Evolutionary conservation across 2,329 filamentous ascomycete species (phyloP), one percentile per base, ranked within the genome.

Genomic region (Fusarium sp.): DNA sequence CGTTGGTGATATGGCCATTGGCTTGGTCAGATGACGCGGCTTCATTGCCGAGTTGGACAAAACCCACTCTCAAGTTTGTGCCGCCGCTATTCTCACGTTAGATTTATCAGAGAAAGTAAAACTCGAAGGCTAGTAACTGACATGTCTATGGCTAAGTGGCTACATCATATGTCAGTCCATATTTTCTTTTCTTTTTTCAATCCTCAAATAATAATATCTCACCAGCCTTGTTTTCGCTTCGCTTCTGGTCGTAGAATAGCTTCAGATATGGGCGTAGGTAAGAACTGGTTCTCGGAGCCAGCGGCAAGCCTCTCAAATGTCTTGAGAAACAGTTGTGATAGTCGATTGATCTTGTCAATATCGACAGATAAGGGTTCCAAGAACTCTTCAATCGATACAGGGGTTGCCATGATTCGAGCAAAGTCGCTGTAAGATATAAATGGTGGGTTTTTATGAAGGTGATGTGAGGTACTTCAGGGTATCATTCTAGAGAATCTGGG

Each of bases 11-110:
- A 58, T 69, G 41, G 24, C 63, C 63, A 24, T 73, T 63, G 18
- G 49, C 48, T 58, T 66, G 54, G 51, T 28, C 49, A 44, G 58
- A 70, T 47, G 55, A 61, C 61, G 61, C 28, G 54, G 82, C 77
- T 63, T 83, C 78, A 41, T 85, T 85, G 26, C 87, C 78, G 33
- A 93, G 82, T 76, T 93, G 90, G 60, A 93, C 86, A 73, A 93
- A 92, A 36, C 90, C 91, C 35, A 92, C 91, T 78, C 91, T 86
- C 48, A 93, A 83, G 75, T 93, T 93, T 13, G 91, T 91, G 13
- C 91, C 91, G 10, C 91, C 91, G 70, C 91, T 91, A 72, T 90
- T 91, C 77, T 75, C 38, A 73, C 76, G 47, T 63, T 56, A 73
- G 69, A 47, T 52, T 47, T 69, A 57, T 33, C n/a, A 63, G 42